Evolutionary conservation across 192 early-diverging fungal species (phyloP), one percentile per base, ranked within the genome.

Genomic region (Piromyces finnis): DNA sequence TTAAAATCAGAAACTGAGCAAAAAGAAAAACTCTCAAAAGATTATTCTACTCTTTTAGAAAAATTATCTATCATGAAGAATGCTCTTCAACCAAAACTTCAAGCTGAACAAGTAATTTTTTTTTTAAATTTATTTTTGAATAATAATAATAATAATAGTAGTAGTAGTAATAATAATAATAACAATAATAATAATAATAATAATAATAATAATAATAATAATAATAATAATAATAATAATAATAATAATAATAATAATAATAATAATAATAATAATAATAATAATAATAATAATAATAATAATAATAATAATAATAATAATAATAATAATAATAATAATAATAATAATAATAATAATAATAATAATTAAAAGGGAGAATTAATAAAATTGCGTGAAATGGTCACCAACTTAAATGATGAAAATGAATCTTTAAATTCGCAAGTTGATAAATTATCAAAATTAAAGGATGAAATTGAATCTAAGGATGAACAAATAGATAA

Each of bases 41-140:
- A 94, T 37, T 85, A 95, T 79, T 88, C 92, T 77, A 82, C 88
- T 41, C 83, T 96, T 22, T 83, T 97, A 77, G 94, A 91, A 29
- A 91, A 92, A 78, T 86, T 98, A 11, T 86, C 90, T 3, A 90
- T 87, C 29, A 92, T 96, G 88, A 96, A 95, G 82, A 92, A 90
- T 32, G 91, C 93, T 0, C 83, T 97, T 5, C 91, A 88, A 35
- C 90, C 94, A 17, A 93, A 94, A 85, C 86, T 97, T 78, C 93
- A 95, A 83, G 92, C 90, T 16, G 95, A 98, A 80, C 92, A 93
- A 78, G 87, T 87, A 80, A 28, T n/a, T 5, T 36, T 79, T 59
- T n/a, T n/a, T n/a, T n/a, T n/a, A n/a, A n/a, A n/a, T n/a, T n/a
- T n/a, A n/a, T n/a, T n/a, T n/a, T n/a, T n/a, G n/a, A n/a, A n/a